phyloP scores from a whole-genome alignment of 1,139 yeast genomes.

The Suhomyces bribrorum region DNA sequence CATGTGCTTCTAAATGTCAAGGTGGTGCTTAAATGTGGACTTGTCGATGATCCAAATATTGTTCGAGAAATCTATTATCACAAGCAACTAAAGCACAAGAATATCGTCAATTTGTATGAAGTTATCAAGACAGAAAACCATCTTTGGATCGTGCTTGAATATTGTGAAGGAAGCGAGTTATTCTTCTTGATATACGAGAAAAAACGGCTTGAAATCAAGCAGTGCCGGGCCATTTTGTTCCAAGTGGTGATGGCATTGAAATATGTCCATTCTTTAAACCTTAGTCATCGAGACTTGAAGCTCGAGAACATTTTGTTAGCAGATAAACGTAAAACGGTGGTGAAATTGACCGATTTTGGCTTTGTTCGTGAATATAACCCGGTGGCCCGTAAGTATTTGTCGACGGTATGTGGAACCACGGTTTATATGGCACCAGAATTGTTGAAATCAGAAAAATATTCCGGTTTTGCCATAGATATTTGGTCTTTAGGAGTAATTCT shows the following conservation, averaged over 20 bases:
- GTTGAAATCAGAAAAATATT: conserved; percentile 64
- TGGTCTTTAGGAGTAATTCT: conserved; percentile 95
- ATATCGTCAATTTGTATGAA: conserved; percentile 83
- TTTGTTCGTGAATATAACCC: conserved; percentile 79
- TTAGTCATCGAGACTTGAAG: conserved; percentile 89
- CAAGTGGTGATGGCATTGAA: conserved; percentile 83
- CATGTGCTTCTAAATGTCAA: conserved; percentile 72
- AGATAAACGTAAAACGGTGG: conserved; percentile 53
- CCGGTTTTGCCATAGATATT: conserved; percentile 80
- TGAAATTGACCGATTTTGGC: conserved; percentile 89
- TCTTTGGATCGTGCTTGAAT: conserved; percentile 88
- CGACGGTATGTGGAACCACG: conserved; percentile 91
- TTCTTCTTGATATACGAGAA: conserved; percentile 68
- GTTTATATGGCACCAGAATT: conserved; percentile 98
- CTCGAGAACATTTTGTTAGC: conserved; percentile 82
- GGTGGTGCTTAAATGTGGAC: conserved; percentile 85
- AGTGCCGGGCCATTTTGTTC: conserved; percentile 62
- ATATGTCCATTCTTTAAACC: conserved; percentile 77
- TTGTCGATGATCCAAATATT: conserved; percentile 81
- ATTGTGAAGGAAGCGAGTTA: conserved; percentile 86
- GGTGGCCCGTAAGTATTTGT: conserved; percentile 54
- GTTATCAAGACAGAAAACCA: conserved; percentile 76
- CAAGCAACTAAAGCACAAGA: conserved; percentile 78
- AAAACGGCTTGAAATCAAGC: conserved; percentile 54
- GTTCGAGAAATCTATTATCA: conserved; percentile 92